These are phyloP conservation scores for Botrytis sinoallii DNA, from an alignment of 2,329 filamentous ascomycete species.

Conservation along the genomic window DNA sequence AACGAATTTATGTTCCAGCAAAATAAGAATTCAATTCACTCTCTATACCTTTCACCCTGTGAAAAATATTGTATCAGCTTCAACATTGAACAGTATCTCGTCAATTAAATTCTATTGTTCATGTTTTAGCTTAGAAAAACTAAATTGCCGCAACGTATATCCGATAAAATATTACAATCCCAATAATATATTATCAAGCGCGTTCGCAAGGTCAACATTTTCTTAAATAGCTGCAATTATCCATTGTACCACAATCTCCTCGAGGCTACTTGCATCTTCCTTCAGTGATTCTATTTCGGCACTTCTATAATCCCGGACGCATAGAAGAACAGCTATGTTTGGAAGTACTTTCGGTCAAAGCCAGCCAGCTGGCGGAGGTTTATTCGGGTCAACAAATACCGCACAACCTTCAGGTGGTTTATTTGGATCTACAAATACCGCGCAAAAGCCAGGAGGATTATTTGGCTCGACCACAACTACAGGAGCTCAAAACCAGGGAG, in stretches of 20 bases:
- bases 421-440: constrained; percentile 23
- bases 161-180: not conserved
- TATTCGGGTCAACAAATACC: constrained; percentile 27
- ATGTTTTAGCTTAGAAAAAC: not conserved
- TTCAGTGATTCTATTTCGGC: not conserved
- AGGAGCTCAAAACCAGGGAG: constrained; percentile 32
- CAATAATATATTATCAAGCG: constrained; percentile 13
- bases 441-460: constrained; percentile 35
- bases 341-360: constrained; percentile 28
- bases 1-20: constrained; percentile 14
- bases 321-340: constrained; percentile 27
- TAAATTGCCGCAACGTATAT: not conserved
- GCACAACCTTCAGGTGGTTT: constrained; percentile 21
- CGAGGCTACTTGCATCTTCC: not conserved
- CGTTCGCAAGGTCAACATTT: constrained; percentile 15
- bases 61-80: constrained; percentile 1
- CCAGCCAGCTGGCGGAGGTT: constrained; percentile 28
- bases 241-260: not conserved
- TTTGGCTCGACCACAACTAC: constrained; percentile 40
- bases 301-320: not conserved
- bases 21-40: constrained; percentile 9
- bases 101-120: not conserved
- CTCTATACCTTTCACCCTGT: not conserved
- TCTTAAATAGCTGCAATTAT: constrained; percentile 10
- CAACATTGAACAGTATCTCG: not conserved